phyloP scores from a whole-genome alignment of 352 stramenopile species.

The Phytophthora citrophthora region DNA sequence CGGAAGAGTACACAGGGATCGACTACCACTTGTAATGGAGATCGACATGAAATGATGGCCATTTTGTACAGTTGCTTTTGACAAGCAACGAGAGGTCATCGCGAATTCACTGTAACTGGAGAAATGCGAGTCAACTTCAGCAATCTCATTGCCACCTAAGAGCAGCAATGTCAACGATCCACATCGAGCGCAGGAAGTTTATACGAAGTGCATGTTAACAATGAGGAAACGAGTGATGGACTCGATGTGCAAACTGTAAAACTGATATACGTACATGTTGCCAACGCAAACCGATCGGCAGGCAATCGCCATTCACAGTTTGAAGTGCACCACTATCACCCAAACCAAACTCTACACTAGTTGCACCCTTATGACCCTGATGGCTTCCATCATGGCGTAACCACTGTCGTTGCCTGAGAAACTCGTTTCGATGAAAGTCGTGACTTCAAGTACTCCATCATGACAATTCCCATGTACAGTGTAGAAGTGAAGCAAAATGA shows the following conservation, averaged over 20 bases:
- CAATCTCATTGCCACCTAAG: background rate
- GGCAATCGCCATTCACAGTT: too few relatives aligned
- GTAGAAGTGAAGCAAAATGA: too few relatives aligned
- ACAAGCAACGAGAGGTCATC: background rate
- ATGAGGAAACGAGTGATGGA: constrained; percentile 11
- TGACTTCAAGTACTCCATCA: too few relatives aligned
- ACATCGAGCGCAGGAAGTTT: constrained; percentile 9
- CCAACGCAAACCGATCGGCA: too few relatives aligned
- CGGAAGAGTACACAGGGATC: constrained; percentile 84
- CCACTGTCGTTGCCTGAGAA: too few relatives aligned
- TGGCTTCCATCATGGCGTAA: too few relatives aligned
- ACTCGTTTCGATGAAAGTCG: too few relatives aligned
- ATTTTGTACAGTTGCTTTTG: constrained; percentile 11
- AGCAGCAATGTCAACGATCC: constrained; percentile 27
- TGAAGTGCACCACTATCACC: too few relatives aligned
- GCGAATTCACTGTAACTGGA: background rate
- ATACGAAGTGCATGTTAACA: constrained; percentile 27
- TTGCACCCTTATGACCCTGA: background rate
- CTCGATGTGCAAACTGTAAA: background rate
- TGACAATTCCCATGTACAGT: too few relatives aligned
- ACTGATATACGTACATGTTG: too few relatives aligned
- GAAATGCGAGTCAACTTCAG: background rate
- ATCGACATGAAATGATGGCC: constrained; percentile 18
- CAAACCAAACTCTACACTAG: too few relatives aligned
- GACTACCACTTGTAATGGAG: constrained; percentile 82